These are phyloP conservation scores for Colletotrichum tamarilloi DNA, from an alignment of 2,329 filamentous ascomycete genomes.

Conservation along the genomic window DNA sequence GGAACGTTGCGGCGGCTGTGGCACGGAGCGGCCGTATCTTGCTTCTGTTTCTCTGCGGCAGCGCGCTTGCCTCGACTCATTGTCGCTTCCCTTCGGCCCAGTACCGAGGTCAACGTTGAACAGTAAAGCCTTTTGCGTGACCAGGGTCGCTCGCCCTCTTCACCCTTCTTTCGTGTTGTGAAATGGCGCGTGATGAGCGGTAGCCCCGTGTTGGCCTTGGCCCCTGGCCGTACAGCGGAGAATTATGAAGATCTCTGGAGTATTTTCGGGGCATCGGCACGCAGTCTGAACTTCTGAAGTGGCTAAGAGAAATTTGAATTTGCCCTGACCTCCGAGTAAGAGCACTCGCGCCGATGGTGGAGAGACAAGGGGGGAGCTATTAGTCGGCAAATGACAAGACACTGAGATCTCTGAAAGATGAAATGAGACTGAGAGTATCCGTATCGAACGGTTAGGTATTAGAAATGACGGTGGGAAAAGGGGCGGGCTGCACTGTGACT, in stretches of 20 bases:
- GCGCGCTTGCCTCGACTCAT: background rate
- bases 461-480: constrained; percentile 6
- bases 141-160: background rate
- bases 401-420: background rate
- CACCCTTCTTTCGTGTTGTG: constrained; percentile 17
- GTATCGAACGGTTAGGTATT: background rate
- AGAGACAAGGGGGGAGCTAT: background rate
- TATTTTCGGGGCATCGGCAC: constrained; percentile 14
- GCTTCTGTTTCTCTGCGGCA: background rate
- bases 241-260: constrained; percentile 34
- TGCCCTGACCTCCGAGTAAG: background rate
- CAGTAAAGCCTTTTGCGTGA: background rate
- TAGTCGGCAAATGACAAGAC: background rate
- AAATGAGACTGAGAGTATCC: background rate
- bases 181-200: constrained; percentile 21
- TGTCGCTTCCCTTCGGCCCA: background rate
- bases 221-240: constrained; percentile 21
- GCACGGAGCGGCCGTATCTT: background rate
- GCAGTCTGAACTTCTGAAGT: background rate
- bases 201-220: constrained; percentile 24
- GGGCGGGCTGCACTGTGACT: background rate
- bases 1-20: constrained; percentile 18
- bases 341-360: background rate
- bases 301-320: constrained; percentile 7
- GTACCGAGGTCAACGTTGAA: background rate